These are phyloP conservation scores for Sugiyamaella pinicola DNA, from an alignment of 1,139 yeast genomes.

Conservation along the genomic window DNA sequence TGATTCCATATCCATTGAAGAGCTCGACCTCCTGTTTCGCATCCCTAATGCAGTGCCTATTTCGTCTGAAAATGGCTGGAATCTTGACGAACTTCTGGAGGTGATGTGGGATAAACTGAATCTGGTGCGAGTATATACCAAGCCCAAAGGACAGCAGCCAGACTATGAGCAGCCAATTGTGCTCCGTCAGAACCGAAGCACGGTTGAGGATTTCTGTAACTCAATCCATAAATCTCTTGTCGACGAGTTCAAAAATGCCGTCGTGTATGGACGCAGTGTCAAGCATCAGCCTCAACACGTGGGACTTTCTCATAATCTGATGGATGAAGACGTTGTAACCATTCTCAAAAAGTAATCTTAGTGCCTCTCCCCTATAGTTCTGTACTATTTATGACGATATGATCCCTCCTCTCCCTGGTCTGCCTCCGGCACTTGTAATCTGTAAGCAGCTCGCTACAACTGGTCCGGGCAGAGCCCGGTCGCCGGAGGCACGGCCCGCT, in stretches of 20 bases:
- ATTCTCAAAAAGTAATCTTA: constrained; percentile 69
- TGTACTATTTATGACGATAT: constrained; percentile 11
- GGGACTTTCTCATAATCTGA: constrained; percentile 76
- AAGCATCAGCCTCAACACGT: constrained; percentile 98
- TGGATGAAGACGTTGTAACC: constrained; percentile 97
- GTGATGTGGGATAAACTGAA: constrained; percentile 92
- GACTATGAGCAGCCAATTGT: constrained; percentile 96
- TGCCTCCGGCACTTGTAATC: too few relatives aligned
- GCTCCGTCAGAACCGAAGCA: constrained; percentile 72
- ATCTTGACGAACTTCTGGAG: constrained; percentile 88
- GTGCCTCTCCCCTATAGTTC: too few relatives aligned
- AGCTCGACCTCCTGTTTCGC: constrained; percentile 81
- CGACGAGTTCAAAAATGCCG: constrained; percentile 88
- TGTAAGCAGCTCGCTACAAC: too few relatives aligned
- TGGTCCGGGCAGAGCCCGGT: not conserved
- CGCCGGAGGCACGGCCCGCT: too few relatives aligned
- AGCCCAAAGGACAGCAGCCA: constrained; percentile 92
- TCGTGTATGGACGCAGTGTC: constrained; percentile 88
- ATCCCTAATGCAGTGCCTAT: constrained; percentile 98
- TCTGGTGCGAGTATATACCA: constrained; percentile 92
- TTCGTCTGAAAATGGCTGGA: constrained; percentile 95
- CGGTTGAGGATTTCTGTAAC: constrained; percentile 95
- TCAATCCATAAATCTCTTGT: constrained; percentile 93
- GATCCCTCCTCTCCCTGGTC: constrained; percentile 2
- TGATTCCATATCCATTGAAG: constrained; percentile 92